Conservation (phyloP, 106 monocot genomes). For the Acanthochlamys bracteata region DNA sequence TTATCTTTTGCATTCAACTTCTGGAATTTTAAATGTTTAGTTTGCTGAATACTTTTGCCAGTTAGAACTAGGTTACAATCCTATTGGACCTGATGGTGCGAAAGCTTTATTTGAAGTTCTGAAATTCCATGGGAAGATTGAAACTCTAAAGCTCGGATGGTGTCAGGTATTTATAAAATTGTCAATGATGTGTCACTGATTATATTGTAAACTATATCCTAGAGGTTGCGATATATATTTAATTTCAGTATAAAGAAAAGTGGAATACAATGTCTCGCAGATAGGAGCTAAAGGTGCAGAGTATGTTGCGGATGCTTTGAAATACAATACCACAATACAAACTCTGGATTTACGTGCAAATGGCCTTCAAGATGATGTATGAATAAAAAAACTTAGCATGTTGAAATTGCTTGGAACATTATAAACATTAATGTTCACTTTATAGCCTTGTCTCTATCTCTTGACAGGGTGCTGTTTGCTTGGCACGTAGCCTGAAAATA, state of each 20-base stretch:
- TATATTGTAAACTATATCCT: neutral
- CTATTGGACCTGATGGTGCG: constrained; percentile 88
- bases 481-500: constrained; percentile 87
- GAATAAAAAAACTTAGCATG: neutral
- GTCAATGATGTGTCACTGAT: neutral
- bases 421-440: neutral
- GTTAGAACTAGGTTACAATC: constrained; percentile 97
- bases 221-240: neutral
- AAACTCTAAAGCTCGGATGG: constrained; percentile 96
- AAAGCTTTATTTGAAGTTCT: constrained; percentile 74
- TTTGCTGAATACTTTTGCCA: constrained; percentile 26
- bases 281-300: constrained; percentile 87
- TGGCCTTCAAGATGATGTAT: constrained; percentile 92
- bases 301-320: constrained; percentile 85
- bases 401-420: neutral
- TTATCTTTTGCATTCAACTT: neutral
- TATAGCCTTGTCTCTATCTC: neutral
- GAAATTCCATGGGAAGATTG: constrained; percentile 93
- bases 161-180: constrained; percentile 64
- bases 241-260: neutral
- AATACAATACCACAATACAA: constrained; percentile 82
- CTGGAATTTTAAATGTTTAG: neutral
- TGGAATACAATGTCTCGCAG: constrained; percentile 22
- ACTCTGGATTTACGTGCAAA: constrained; percentile 95
- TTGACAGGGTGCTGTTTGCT: constrained; percentile 68